Evolutionary conservation across 2,329 filamentous ascomycete genomes (phyloP).

Genomic region (Neocatenulostroma microsporum): DNA sequence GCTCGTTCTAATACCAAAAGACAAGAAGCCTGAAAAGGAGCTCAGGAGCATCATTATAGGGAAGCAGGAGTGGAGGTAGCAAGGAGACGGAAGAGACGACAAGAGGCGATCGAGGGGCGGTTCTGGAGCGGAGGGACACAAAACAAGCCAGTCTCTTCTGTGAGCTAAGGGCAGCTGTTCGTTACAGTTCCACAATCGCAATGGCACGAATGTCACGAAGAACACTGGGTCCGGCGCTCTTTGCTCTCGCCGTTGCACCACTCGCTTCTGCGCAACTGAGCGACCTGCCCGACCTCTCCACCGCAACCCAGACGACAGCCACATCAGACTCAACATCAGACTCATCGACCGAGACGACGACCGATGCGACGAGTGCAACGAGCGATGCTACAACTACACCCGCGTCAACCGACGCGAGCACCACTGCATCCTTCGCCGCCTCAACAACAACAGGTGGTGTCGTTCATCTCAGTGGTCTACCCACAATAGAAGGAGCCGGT

Average conservation of each 20-base stretch:
- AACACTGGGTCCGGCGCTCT: conserved; percentile 15
- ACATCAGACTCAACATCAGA: background rate
- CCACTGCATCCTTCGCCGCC: conserved; percentile 10
- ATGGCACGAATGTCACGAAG: conserved; percentile 9
- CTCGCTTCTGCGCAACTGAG: conserved; percentile 19
- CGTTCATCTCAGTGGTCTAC: conserved; percentile 36
- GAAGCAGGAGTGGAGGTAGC: too few relatives aligned
- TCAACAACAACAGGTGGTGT: conserved; percentile 17
- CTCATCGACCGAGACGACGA: background rate
- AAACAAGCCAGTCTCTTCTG: too few relatives aligned
- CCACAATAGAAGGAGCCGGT: conserved; percentile 49
- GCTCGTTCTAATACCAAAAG: too few relatives aligned
- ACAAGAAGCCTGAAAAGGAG: too few relatives aligned
- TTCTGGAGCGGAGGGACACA: too few relatives aligned
- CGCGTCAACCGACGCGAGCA: conserved; percentile 10
- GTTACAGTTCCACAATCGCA: conserved; percentile 2
- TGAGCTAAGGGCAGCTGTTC: too few relatives aligned
- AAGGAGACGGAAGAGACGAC: too few relatives aligned
- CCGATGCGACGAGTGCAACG: background rate
- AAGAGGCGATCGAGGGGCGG: too few relatives aligned
- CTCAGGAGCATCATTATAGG: too few relatives aligned
- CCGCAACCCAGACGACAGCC: conserved; percentile 15
- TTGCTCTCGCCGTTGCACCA: conserved; percentile 18
- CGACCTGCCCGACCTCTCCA: conserved; percentile 23
- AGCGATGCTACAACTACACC: background rate